phyloP scores from a whole-genome alignment of 1,284 basidiomycete species.

The Naganishia sp. region DNA sequence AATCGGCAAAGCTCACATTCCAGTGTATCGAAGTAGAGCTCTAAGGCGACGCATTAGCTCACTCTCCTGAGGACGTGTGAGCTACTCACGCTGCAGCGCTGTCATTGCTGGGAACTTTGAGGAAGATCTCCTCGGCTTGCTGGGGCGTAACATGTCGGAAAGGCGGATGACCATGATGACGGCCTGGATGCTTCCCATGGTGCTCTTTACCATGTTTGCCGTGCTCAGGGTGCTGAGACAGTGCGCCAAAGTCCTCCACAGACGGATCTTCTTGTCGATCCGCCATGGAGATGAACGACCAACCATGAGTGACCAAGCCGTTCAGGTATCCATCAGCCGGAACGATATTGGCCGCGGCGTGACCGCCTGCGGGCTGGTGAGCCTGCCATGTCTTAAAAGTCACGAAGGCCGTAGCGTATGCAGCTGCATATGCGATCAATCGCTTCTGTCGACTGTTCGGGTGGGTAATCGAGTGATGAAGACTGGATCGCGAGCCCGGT shows the following conservation, averaged over 20 bases:
- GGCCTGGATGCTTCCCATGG: not conserved
- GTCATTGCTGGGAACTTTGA: conserved; percentile 48
- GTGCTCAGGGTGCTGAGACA: not conserved
- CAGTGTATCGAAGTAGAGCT: conserved; percentile 48
- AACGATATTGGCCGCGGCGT: not conserved
- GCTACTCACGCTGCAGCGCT: conserved; percentile 44
- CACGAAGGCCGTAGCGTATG: not conserved
- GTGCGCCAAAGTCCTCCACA: not conserved
- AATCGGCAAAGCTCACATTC: conserved; percentile 28
- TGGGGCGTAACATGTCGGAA: conserved; percentile 36
- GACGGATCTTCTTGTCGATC: not conserved
- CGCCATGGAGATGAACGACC: conserved; percentile 15
- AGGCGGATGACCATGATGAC: conserved; percentile 14
- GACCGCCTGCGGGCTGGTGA: not conserved
- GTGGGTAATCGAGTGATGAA: not conserved
- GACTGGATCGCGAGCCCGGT: too few species aligned
- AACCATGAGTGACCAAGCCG: conserved; percentile 11
- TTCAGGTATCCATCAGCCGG: conserved; percentile 5
- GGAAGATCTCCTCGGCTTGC: conserved; percentile 49
- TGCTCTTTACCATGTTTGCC: conserved; percentile 2
- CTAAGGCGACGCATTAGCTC: conserved; percentile 32
- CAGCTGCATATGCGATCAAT: conserved; percentile 3
- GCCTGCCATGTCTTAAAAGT: not conserved
- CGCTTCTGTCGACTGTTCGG: conserved; percentile 4
- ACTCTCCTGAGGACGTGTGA: not conserved